Conservation (phyloP, 768 basidiomycete genomes). For the Amylocystis lapponica region DNA sequence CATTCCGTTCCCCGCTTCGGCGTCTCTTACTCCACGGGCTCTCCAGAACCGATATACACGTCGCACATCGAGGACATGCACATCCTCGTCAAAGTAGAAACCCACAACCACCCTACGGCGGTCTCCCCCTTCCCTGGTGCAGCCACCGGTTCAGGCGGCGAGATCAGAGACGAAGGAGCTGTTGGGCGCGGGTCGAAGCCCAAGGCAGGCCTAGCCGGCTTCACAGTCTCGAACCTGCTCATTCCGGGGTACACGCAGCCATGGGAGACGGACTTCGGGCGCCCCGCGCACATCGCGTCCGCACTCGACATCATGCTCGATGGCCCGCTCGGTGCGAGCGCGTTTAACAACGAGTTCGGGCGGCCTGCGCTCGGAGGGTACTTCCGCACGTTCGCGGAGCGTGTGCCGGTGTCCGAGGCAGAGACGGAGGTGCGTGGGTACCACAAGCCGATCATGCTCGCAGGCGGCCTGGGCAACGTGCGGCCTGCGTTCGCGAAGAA, state of each 20-base stretch:
- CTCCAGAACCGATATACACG: conserved; percentile 42
- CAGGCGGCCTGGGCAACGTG: conserved; percentile 94
- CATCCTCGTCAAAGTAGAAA: conserved; percentile 96
- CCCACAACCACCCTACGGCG: conserved; percentile 98
- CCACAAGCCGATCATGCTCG: conserved; percentile 99
- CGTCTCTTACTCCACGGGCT: conserved; percentile 28
- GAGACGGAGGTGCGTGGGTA: conserved; percentile 79
- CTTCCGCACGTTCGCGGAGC: conserved; percentile 91
- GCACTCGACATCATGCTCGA: conserved; percentile 97
- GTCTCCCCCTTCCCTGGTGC: conserved; percentile 99
- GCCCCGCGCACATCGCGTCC: conserved; percentile 85
- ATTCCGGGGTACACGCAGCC: conserved; percentile 90
- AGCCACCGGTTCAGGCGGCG: conserved; percentile 96
- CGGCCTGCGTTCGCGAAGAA: conserved; percentile 80
- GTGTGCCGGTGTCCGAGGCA: conserved; percentile 50
- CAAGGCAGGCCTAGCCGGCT: conserved; percentile 91
- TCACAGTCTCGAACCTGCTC: conserved; percentile 88
- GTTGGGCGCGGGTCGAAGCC: conserved; percentile 94
- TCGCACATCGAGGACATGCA: conserved; percentile 66
- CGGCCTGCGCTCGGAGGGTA: conserved; percentile 89
- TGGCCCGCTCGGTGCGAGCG: conserved; percentile 88
- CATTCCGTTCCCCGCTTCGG: conserved; percentile 71
- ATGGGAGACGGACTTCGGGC: conserved; percentile 94
- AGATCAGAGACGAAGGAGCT: conserved; percentile 97
- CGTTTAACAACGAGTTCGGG: conserved; percentile 99